Conservation (phyloP, 306 rosid species). For the Hippophae gyantsensis region DNA sequence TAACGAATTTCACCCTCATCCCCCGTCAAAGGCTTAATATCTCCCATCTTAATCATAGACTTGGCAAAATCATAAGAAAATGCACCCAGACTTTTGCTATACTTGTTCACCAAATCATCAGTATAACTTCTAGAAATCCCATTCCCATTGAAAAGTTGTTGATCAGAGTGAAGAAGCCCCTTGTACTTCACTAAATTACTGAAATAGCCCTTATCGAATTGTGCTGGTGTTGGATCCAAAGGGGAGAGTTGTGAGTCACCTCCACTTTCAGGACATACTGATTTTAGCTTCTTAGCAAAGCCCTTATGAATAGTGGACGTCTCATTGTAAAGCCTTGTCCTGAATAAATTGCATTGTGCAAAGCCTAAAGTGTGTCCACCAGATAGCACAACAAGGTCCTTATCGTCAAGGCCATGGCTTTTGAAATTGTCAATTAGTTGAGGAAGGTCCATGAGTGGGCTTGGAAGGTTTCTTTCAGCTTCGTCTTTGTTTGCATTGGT, state of each 20-base stretch:
- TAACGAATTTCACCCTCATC: conserved; percentile 30
- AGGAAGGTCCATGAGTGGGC: conserved; percentile 21
- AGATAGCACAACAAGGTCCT: conserved; percentile 32
- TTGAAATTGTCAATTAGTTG: conserved; percentile 25
- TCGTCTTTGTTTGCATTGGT: conserved; percentile 27
- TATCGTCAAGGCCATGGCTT: conserved; percentile 31
- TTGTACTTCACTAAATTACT: conserved; percentile 13
- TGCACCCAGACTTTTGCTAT: background rate
- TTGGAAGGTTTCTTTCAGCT: conserved; percentile 28
- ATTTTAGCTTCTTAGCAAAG: conserved; percentile 16
- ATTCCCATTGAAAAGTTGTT: conserved; percentile 21
- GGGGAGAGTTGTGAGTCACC: conserved; percentile 34
- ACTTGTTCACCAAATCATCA: conserved; percentile 19
- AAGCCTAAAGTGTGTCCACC: conserved; percentile 41
- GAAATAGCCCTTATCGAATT: conserved; percentile 21
- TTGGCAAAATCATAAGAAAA: conserved; percentile 23
- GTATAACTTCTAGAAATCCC: conserved; percentile 15
- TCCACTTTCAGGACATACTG: conserved; percentile 26
- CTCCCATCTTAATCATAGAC: conserved; percentile 46
- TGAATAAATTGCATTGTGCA: conserved; percentile 20
- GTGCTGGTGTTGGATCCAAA: conserved; percentile 19
- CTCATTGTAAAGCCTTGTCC: conserved; percentile 22
- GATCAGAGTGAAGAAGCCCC: conserved; percentile 45
- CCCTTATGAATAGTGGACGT: conserved; percentile 17
- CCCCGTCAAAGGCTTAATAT: conserved; percentile 38